Evolutionary conservation across 73 alveolate genomes (phyloP), one percentile per base, ranked within the genome.

Genomic region (Durusdinium trenchii): DNA sequence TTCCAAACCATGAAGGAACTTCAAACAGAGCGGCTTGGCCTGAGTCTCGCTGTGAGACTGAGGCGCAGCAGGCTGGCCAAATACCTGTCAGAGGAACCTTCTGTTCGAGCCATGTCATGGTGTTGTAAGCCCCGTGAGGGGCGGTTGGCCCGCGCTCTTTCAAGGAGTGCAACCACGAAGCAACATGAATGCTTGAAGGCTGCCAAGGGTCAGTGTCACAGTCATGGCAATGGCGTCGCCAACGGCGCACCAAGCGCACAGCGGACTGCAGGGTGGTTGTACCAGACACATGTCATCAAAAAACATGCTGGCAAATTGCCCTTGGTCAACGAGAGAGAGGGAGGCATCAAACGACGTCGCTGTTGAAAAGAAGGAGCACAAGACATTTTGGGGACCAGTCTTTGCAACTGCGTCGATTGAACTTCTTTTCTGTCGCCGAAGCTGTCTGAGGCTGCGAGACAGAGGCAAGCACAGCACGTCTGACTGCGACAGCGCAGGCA

Each of bases 141-240:
- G 94, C 94, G 10, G 94, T 85, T 5, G 94, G 94, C 46, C 94
- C 94, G 3, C 62, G 94, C 47, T 85, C 94, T 45, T 62, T 40
- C 54, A 85, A 60, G 43, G 94, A 85, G 54, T 79, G 81, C 9
- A 85, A 43, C 94, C 94, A 85, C 36, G 57, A 40, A 52, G 94
- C 94, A 54, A 85, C 94, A 62, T 85, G 94, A 45, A 85, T 42
- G 14, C 81, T 64, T 1, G 81, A 85, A 43, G 94, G 94, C 40
- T 23, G 1, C 94, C 94, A 85, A 40, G 76, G 76, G 28, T 32
- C 38, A 35, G 51, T 83, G 73, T 36, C 43, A 6, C 54, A 83
- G 9, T 83, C 94, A 30, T 4, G 38, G 42, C 94, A 83, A 30
- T 83, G 94, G 48, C 94, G 94, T 16, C 60, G 57, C 94, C 94